Conservation (phyloP, 2,329 filamentous ascomycete species). For the Fusarium sacchari region DNA sequence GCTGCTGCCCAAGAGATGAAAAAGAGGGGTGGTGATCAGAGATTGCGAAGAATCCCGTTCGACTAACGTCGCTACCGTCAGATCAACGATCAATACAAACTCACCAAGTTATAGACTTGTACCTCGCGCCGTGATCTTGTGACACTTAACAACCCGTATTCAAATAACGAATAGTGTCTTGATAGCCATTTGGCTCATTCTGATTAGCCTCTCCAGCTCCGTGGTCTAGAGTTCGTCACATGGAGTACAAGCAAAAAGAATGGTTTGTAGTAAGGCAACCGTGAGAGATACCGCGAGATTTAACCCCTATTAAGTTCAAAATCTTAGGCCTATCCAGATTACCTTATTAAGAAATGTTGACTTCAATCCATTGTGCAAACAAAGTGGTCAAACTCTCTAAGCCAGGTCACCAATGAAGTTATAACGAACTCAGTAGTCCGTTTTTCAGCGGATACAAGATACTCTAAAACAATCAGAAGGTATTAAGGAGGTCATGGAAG, state of each 20-base stretch:
- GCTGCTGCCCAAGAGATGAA: conserved; percentile 89
- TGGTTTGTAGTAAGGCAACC: neutral
- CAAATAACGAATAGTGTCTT: conserved; percentile 3
- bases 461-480: neutral
- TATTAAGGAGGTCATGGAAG: neutral
- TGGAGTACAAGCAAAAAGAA: neutral
- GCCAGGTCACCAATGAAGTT: neutral
- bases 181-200: neutral
- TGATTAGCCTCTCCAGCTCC: neutral
- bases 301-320: neutral
- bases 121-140: too few relatives aligned
- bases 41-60: conserved; percentile 81
- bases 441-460: neutral
- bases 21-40: conserved; percentile 72
- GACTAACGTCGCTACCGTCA: conserved; percentile 62
- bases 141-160: neutral
- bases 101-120: neutral
- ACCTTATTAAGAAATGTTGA: neutral
- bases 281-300: neutral
- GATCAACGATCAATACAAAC: neutral
- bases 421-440: neutral
- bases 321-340: neutral
- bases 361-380: neutral
- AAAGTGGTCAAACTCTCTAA: neutral
- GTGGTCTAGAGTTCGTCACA: neutral